A percentile compares a stretch with the other conserved stretches of the same genome.
phyloP scores from a whole-genome alignment of 768 basidiomycete genomes.

The Dentipellis fragilis region DNA sequence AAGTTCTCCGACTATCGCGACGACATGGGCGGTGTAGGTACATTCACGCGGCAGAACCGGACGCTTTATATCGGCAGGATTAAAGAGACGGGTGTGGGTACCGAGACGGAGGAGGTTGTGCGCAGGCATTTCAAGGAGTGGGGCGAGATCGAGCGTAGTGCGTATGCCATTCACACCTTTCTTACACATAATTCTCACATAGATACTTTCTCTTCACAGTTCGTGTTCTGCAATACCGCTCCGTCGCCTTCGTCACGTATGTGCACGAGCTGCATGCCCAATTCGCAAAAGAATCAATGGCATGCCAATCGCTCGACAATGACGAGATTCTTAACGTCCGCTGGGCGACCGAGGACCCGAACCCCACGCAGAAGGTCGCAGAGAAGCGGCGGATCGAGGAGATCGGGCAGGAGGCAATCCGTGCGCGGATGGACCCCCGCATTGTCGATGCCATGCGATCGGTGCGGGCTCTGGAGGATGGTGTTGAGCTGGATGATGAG shows the following conservation, averaged over 20 bases:
- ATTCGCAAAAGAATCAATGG: slow-evolving; percentile 99
- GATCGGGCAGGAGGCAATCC: slow-evolving; percentile 80
- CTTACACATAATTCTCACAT: slow-evolving; percentile 19
- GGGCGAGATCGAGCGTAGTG: slow-evolving; percentile 88
- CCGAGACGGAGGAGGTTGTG: slow-evolving; percentile 88
- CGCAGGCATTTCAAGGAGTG: slow-evolving; percentile 90
- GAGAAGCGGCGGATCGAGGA: slow-evolving; percentile 81
- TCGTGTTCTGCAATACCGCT: slow-evolving; percentile 86
- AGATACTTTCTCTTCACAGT: slow-evolving; percentile 31
- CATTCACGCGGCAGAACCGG: slow-evolving; percentile 88
- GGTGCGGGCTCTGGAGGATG: slow-evolving; percentile 85
- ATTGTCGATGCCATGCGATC: slow-evolving; percentile 85
- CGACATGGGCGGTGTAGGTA: slow-evolving; percentile 99
- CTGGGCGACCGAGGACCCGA: slow-evolving; percentile 99
- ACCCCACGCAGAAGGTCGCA: slow-evolving; percentile 78
- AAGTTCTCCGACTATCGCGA: slow-evolving; percentile 97
- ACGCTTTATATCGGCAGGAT: slow-evolving; percentile 94
- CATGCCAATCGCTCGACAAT: slow-evolving; percentile 93
- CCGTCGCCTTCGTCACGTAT: slow-evolving; percentile 97
- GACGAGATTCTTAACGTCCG: slow-evolving; percentile 97
- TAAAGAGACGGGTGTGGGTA: slow-evolving; percentile 79
- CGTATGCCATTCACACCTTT: slow-evolving; percentile 22
- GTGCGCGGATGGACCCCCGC: slow-evolving; percentile 73
- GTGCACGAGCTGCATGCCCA: slow-evolving; percentile 76
- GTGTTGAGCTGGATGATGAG: slow-evolving; percentile 23